phyloP scores from a whole-genome alignment of 139 green algal genomes.

The Chlamydomonas sp. region DNA sequence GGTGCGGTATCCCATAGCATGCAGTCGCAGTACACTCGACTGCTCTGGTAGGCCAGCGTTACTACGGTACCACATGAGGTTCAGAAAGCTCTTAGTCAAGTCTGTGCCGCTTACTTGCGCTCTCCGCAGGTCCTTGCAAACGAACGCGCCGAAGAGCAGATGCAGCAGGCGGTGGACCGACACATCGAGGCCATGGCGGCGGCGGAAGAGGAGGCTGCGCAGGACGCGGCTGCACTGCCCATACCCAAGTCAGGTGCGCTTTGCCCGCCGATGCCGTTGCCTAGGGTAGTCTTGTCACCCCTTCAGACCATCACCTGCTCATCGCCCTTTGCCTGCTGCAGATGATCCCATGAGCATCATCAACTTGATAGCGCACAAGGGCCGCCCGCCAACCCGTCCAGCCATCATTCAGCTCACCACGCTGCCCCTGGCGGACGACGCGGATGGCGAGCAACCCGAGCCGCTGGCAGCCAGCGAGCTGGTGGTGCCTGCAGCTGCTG shows the following conservation, averaged over 20 bases:
- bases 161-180: neutral
- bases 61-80: too few relatives aligned
- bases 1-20: neutral
- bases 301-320: too few relatives aligned
- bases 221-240: neutral
- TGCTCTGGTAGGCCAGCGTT: too few relatives aligned
- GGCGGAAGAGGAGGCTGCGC: neutral
- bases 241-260: neutral
- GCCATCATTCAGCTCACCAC: constrained; percentile 31
- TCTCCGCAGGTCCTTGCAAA: neutral
- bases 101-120: too few relatives aligned
- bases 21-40: too few relatives aligned
- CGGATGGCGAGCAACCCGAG: neutral
- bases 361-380: constrained; percentile 16
- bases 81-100: too few relatives aligned
- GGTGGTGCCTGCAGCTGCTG: neutral
- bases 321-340: neutral
- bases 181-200: neutral
- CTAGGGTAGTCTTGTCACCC: too few relatives aligned
- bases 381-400: constrained; percentile 4
- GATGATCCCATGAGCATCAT: constrained; percentile 34
- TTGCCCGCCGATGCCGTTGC: neutral
- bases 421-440: neutral
- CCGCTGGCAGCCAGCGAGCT: neutral
- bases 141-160: constrained; percentile 4